Evolutionary conservation across 345 rosid genomes (phyloP), one percentile per base, ranked within the genome.

Genomic region (Capsella bursapastoris): DNA sequence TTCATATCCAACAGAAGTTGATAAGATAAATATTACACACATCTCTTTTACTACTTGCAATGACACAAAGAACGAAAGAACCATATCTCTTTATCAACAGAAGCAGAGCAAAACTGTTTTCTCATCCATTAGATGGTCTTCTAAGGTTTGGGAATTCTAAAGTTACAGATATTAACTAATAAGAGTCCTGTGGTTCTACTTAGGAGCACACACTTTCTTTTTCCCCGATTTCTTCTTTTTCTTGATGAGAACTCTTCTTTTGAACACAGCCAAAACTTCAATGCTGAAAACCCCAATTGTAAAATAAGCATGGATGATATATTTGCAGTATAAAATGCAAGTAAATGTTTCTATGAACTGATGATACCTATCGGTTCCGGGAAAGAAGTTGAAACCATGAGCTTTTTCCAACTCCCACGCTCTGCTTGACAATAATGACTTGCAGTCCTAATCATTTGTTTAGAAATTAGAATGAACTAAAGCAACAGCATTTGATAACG

Each of bases 321-420:
- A 6, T 22, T 8, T 34, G 41, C 52, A 68, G 34, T 32, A 43
- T 48, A 32, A n/a, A 45, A 34, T 8, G 4, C 3, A 68, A 15
- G 38, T 40, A 64, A 37, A 47, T 37, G 61, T 34, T 44, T 45
- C 50, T 58, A 59, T 18, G 10, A 38, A 66, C 38, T 78, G 61
- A 48, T 78, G 61, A 48, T 82, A 91, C 97, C 97, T 93, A 67
- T 89, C 89, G 31, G 98, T 93, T 68, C 97, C 96, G 3, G 96
- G 98, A 74, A 94, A 91, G 84, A 94, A 91, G 81, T 90, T 94
- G 70, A 90, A 91, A 65, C 95, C 98, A 81, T 94, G 93, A 9
- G 88, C 96, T 32, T 86, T 88, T 66, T 91, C 92, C 81, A 94
- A 78, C 57, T 62, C 84, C 98, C 97, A 91, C 7, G 72, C 80